Percentiles rank a stretch among this genome's conserved stretches.
phyloP scores from a whole-genome alignment of 2,329 filamentous ascomycete species.

The Cladosporium sp. region DNA sequence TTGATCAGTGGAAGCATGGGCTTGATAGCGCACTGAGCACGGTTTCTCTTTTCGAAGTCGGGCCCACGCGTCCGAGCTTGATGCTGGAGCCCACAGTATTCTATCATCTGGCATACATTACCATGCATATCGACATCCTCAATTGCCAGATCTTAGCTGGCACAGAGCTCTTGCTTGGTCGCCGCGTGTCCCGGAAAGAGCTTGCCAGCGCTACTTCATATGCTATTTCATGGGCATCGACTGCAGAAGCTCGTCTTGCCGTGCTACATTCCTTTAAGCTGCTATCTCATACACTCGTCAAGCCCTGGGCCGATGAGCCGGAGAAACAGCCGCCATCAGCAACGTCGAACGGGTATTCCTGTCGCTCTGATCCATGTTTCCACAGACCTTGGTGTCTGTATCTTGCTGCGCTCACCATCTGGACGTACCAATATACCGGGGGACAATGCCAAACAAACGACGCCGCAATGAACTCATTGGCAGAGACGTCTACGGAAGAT shows the following conservation, averaged over 20 bases:
- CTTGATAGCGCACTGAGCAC: constrained; percentile 77
- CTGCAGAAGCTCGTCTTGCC: constrained; percentile 80
- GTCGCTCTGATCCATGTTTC: constrained; percentile 80
- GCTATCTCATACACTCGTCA: constrained; percentile 59
- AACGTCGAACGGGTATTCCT: constrained; percentile 60
- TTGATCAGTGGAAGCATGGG: constrained; percentile 87
- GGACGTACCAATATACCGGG: constrained; percentile 84
- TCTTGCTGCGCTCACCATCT: constrained; percentile 84
- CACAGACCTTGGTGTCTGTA: constrained; percentile 93
- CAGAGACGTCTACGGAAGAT: not conserved
- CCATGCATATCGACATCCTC: constrained; percentile 91
- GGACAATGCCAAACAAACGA: not conserved
- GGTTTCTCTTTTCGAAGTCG: constrained; percentile 23
- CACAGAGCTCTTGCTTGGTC: constrained; percentile 77
- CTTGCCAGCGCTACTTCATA: constrained; percentile 72
- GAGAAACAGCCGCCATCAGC: not conserved
- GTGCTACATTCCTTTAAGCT: constrained; percentile 89
- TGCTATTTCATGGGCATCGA: constrained; percentile 90
- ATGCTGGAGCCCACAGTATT: constrained; percentile 73
- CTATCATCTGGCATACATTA: constrained; percentile 91
- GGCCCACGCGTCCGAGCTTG: not conserved
- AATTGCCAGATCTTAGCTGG: constrained; percentile 93
- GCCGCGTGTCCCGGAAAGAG: constrained; percentile 79
- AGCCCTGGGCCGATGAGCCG: no score
- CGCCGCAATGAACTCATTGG: no score